phyloP scores from a whole-genome alignment of 176 grass and related monocot genomes.

The Oryza australiensis region DNA sequence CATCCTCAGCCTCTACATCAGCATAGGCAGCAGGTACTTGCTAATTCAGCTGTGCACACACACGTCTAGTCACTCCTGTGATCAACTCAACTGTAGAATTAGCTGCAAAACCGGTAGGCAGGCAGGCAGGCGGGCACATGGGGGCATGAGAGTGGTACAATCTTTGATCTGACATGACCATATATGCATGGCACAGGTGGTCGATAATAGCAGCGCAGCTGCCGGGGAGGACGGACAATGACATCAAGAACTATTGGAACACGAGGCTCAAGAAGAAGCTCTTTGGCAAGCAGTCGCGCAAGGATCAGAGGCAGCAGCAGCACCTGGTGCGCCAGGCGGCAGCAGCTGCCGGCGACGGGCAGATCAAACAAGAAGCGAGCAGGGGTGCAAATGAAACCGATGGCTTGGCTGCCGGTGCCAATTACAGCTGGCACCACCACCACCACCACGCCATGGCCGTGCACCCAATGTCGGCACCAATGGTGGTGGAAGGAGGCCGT shows the following conservation, averaged over 20 bases:
- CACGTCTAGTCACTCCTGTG: neutral
- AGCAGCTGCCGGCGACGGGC: neutral
- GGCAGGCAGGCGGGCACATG: neutral
- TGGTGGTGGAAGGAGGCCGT: conserved; percentile 26
- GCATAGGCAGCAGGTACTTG: conserved; percentile 95
- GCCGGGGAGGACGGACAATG: conserved; percentile 93
- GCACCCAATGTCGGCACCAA: conserved; percentile 36
- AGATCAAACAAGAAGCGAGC: conserved; percentile 53
- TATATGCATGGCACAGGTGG: conserved; percentile 62
- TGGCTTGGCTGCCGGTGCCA: conserved; percentile 18
- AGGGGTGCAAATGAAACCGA: conserved; percentile 27
- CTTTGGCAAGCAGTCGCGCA: conserved; percentile 76
- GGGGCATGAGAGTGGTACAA: conserved; percentile 37
- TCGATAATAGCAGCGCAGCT: conserved; percentile 93
- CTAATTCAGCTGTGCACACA: conserved; percentile 17
- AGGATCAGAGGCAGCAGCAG: conserved; percentile 50
- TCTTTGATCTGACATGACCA: conserved; percentile 34
- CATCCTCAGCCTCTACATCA: conserved; percentile 81
- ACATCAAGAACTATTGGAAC: conserved; percentile 99
- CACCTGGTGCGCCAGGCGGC: conserved; percentile 37
- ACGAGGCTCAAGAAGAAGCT: conserved; percentile 97
- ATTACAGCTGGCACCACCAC: conserved; percentile 35
- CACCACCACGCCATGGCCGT: conserved; percentile 27
- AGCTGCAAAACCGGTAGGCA: conserved; percentile 42
- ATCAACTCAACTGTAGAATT: conserved; percentile 43